Base-by-base conservation (phyloP, 2,329 filamentous ascomycete genomes). In the Aspergillus quadrilineatus region DNA sequence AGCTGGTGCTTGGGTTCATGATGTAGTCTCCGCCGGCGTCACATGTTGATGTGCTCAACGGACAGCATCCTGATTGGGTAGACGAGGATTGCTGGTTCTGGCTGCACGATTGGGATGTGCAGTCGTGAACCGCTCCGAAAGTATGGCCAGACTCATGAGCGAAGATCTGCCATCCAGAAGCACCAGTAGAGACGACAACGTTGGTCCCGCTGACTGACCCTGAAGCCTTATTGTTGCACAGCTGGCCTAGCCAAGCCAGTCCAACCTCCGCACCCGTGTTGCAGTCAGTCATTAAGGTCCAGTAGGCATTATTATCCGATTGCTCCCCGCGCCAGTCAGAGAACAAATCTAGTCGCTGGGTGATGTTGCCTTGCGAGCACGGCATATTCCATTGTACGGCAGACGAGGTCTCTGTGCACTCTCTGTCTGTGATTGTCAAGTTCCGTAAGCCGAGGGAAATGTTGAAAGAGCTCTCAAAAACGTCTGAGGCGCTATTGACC, bases 101-200 rank as follows among this genome's bases (percentile, higher is more conserved):
- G 6, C 68, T 66, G 70, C 93, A 97, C 2, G 88, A 82, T n/a
- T 74, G 60, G 0, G 78, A 70, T 2, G 85, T 89, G 74, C 94
- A 99, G 74, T 99, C 94, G 74, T 99, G 94, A 8, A 97, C 91
- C 4, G 93, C 94, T 45, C 93, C 93, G 72, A 96, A 97, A 0
- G 92, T 97, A 73, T 97, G 93, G 1, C 92, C 93, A 3, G 88
- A 87, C 74, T 97, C 93, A 71, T 97, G 93, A 30, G 93, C 93
- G 74, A 97, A 90, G 57, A 97, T 89, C 72, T 97, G 92, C 93
- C 93, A 97, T 70, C 96, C 92, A 3, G 85, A 92, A 1, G 86
- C 88, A 22, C 84, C 81, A 0, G 91, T 96, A 61, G 85, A 85
- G 28, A 94, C 87, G 22, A 99, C 91, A 1, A 99, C 90, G 69